Base-by-base conservation (phyloP, 225 moss, liverwort and hornwort species). In the Bryoerythrophyllum caledonicum region DNA sequence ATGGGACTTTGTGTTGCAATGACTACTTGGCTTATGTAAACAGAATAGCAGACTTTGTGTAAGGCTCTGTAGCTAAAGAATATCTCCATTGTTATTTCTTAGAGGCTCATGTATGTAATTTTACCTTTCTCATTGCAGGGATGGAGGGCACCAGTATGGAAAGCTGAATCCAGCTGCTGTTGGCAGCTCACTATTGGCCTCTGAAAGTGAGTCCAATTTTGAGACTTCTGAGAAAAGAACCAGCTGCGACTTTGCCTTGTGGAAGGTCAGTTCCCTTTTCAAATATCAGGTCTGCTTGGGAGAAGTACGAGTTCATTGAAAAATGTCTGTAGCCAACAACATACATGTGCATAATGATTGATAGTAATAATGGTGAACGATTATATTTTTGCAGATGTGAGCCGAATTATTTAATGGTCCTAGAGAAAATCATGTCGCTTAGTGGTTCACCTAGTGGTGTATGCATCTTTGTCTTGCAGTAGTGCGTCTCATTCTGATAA, bases 141-240 rank as follows among this genome's bases (percentile, higher is more conserved):
- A 89, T 71, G 89, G 84, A 85, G 97, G 97, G 44, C 89, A 97
- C 68, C 85, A 82, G 24, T 94, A 97, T 82, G 94, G 97, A 60
- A 97, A 94, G 76, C 74, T 97, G 81, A 94, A 94, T 53, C 94
- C 97, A 12, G 90, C 94, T 87, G 93, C 94, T 71, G 91, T 97
- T 37, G 97, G 97, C 65, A 97, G 91, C 77, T 88, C 90, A 8
- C 79, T 86, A 66, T 83, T 97, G 82, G 91, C 97, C 48, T 87
- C 92, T 75, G 97, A 94, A 75, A 93, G 97, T 76, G 97, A 97
- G 86, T 91, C 90, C 10, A 91, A 97, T 71, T 97, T 97, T 59
- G 88, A 89, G 43, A 97, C 78, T 61, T 79, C 83, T 57, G 91
- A 91, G 51, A 97, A 97, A 72, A 85, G 86, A 77, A 91, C 81